Evolutionary conservation across 805 yeast genomes (phyloP).

Genomic region (Starmerella gropengiesseri): DNA sequence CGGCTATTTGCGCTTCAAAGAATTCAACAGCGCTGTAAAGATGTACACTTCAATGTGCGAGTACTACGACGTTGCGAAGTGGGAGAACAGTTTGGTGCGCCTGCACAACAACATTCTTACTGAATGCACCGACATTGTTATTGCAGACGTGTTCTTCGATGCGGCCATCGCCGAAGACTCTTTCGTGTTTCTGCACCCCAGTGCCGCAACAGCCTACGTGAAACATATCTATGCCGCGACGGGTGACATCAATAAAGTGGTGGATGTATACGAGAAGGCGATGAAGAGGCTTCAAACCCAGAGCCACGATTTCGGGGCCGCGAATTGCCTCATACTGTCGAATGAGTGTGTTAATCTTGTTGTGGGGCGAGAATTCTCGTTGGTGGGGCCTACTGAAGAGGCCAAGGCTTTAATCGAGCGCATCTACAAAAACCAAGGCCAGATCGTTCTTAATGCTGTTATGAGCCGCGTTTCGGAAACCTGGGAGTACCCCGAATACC

Average conservation of each 20-base stretch:
- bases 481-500: constrained; percentile 20
- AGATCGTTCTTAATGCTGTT: constrained; percentile 17
- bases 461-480: constrained; percentile 17
- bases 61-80: constrained; percentile 13
- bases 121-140: constrained; percentile 15
- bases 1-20: constrained; percentile 19
- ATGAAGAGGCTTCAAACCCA: constrained; percentile 10
- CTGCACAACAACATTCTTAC: constrained; percentile 25
- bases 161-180: constrained; percentile 15
- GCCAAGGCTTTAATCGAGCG: constrained; percentile 7
- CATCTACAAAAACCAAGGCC: constrained; percentile 7
- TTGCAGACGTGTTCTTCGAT: constrained; percentile 21
- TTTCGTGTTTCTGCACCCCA: constrained; percentile 22
- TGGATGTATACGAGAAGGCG: constrained; percentile 16
- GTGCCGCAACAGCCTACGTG: constrained; percentile 23
- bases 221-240: constrained; percentile 10
- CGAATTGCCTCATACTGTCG: constrained; percentile 17
- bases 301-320: constrained; percentile 1
- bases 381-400: constrained; percentile 16
- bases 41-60: constrained; percentile 20
- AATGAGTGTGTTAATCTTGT: constrained; percentile 16
- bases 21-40: constrained; percentile 20
- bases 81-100: constrained; percentile 17
- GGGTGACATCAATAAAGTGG: constrained; percentile 10
- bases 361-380: constrained; percentile 14